Percentiles rank a stretch among this genome's conserved stretches.
Conservation (phyloP, 2,329 filamentous ascomycete genomes). For the Sphaerostilbella broomeana region DNA sequence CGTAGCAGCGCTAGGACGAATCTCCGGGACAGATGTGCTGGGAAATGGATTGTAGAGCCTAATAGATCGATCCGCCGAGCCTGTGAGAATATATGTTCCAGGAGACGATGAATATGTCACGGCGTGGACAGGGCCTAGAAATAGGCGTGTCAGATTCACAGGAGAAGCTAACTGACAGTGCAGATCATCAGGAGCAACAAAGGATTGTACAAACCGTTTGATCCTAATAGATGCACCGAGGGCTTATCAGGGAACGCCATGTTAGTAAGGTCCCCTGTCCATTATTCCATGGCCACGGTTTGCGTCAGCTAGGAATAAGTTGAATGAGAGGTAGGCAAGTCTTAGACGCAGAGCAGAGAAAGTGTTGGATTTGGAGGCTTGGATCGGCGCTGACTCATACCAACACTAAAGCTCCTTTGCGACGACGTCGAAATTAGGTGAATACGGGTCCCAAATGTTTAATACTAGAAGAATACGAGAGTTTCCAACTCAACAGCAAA, state of each 20-base stretch:
- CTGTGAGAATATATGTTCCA: conserved; percentile 75
- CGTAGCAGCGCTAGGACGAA: conserved; percentile 19
- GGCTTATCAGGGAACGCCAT: conserved; percentile 45
- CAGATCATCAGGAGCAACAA: too few species aligned
- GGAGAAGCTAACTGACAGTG: too few species aligned
- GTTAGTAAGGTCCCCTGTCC: conserved; percentile 13
- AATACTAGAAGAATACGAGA: too few species aligned
- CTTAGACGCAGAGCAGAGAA: not conserved
- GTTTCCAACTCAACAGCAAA: too few species aligned
- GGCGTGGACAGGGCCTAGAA: conserved; percentile 62
- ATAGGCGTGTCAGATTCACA: not conserved
- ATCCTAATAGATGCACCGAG: conserved; percentile 50
- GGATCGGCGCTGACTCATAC: too few species aligned
- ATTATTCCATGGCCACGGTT: conserved; percentile 15
- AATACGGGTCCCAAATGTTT: too few species aligned
- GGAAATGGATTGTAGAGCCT: conserved; percentile 76
- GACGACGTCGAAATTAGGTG: too few species aligned
- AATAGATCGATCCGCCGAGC: conserved; percentile 76
- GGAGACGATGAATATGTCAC: conserved; percentile 66
- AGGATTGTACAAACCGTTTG: conserved; percentile 42
- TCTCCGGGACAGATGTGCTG: conserved; percentile 31
- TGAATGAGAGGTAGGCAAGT: not conserved
- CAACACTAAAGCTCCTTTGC: too few species aligned
- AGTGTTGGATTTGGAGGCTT: too few species aligned
- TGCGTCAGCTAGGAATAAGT: not conserved